Base-by-base conservation (phyloP, 352 stramenopile species). In the Stephanocyclus meneghinianus region DNA sequence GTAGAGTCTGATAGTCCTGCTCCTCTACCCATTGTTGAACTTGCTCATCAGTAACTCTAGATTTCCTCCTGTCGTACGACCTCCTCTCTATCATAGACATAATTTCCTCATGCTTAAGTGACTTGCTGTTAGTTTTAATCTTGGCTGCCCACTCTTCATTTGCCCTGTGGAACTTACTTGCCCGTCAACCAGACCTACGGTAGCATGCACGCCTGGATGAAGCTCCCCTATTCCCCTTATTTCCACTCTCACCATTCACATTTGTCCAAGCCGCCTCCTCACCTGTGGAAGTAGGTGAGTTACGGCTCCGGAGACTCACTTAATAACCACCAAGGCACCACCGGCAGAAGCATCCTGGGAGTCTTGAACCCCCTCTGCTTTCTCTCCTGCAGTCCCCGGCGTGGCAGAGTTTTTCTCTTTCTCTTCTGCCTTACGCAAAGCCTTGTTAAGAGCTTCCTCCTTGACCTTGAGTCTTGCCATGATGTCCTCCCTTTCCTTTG, bases 111-210 rank as follows among this genome's bases (percentile, higher is more conserved):
- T 60, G 51, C 16, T 32, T 60, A 9, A 60, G n/a, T n/a, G 32
- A 40, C 7, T 60, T 37, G 16, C 15, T 60, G 7, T 10, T 60
- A 32, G 5, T 21, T 0, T 6, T 32, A 40, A 7, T 40, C 9
- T 60, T 60, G 16, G 51, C 51, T 60, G 51, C 51, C 51, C 51
- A 60, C 51, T 11, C 10, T 40, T n/a, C 51, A 60, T 37, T 60
- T 8, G 7, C 37, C 7, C 7, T 2, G 6, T 7, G 1, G 51
- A 40, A 37, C 6, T 60, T 60, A 60, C 6, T 37, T 40, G 6
- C 51, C 7, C 51, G 51, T 8, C 51, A 0, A 5, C 51, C 51
- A 40, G 51, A 60, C 51, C 21, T 16, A 2, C 51, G 51, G 51
- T 7, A 60, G 51, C 51, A 26, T 60, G 51, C 21, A 16, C 0